phyloP scores from a whole-genome alignment of 345 rosid species.

The Mangifera indica region DNA sequence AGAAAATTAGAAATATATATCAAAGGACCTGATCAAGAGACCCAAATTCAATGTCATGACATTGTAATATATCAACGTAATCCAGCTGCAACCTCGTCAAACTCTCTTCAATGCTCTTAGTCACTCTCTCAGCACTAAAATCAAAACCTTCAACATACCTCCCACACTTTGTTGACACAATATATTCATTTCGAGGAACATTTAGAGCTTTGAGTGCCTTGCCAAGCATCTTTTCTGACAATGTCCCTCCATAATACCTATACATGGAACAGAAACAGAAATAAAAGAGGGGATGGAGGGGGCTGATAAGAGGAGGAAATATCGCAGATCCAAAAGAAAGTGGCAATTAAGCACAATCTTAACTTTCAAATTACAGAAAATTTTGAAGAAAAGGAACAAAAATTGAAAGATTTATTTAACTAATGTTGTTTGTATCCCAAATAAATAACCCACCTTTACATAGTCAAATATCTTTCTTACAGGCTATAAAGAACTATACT shows the following conservation, averaged over 20 bases:
- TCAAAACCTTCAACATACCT: constrained; percentile 80
- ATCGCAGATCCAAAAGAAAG: neutral
- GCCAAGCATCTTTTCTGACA: constrained; percentile 93
- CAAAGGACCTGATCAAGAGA: constrained; percentile 77
- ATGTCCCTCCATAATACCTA: constrained; percentile 87
- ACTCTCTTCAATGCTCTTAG: constrained; percentile 80
- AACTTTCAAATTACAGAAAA: neutral
- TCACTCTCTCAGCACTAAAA: constrained; percentile 92
- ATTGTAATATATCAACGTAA: constrained; percentile 84
- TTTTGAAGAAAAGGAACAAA: neutral
- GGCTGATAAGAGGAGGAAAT: neutral
- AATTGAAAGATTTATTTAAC: neutral
- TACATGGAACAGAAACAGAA: neutral
- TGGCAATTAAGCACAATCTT: neutral
- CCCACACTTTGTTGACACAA: constrained; percentile 90
- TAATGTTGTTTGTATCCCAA: neutral
- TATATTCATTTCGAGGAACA: constrained; percentile 63
- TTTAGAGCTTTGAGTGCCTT: constrained; percentile 73
- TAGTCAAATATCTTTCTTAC: neutral
- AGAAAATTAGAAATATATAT: neutral
- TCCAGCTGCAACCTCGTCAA: constrained; percentile 83
- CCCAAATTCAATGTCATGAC: constrained; percentile 88
- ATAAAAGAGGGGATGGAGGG: neutral
- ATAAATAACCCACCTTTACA: constrained; percentile 1
- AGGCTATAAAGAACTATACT: neutral